Base-by-base conservation (phyloP, 768 basidiomycete species). In the Lactarius evosmus region DNA sequence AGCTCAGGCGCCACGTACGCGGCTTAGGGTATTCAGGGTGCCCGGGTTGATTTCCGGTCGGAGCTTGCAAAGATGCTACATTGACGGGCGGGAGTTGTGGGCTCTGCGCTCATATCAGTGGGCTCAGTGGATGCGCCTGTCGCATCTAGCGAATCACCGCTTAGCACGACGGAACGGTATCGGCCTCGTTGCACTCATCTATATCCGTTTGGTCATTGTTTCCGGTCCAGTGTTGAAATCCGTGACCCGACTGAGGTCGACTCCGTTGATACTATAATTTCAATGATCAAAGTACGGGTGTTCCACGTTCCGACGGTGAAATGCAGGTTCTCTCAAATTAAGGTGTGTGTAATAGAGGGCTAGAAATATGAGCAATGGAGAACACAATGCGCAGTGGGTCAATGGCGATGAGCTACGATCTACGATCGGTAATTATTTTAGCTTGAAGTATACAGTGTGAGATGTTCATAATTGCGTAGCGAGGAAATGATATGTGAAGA, bases 331-430 rank as follows among this genome's bases (percentile, higher is more conserved):
- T 40, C 60, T 49, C n/a, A n/a, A n/a, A 55, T 40, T 64, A 50
- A 55, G 44, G 44, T 54, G 6, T 64, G 46, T 51, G 33, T 25
- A 33, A 46, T 11, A 30, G 60, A 60, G 30, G 38, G 33, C 34
- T 64, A 60, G 58, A 49, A 60, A 60, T 50, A 60, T 64, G 58
- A 30, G 51, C 41, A 60, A 50, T 56, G 46, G 34, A 64, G 27
- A 56, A 38, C 53, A 61, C 41, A 36, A 32, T 60, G 63, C 29
- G 11, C 7, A 12, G 29, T 55, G 53, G 54, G 55, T 56, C 53
- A 46, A 40, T 59, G 58, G 36, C 22, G 36, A 30, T 55, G 17
- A 22, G 44, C 52, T 54, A 59, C 41, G 58, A 34, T 34, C 56
- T 34, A 30, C 34, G 14, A 49, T 30, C 30, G 30, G 46, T 36